These are phyloP conservation scores for Fusarium algeriense DNA, from an alignment of 2,329 filamentous ascomycete species.

Conservation along the genomic window DNA sequence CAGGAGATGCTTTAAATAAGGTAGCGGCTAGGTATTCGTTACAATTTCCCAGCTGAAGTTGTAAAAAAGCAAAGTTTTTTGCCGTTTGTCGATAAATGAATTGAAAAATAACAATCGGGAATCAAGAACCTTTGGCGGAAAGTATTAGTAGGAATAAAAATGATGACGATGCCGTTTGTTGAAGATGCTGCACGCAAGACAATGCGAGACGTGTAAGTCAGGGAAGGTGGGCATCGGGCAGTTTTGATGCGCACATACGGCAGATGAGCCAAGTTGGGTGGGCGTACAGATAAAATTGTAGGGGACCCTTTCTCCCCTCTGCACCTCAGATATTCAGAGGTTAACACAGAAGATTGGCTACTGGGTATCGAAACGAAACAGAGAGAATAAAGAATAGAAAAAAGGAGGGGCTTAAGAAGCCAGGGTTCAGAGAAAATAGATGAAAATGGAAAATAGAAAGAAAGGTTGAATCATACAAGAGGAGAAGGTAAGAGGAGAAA, in stretches of 20 bases:
- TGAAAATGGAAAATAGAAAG: conserved; percentile 30
- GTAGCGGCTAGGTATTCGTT: conserved; percentile 6
- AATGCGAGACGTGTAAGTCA: conserved; percentile 40
- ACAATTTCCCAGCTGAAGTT: conserved; percentile 34
- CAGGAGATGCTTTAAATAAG: conserved; percentile 10
- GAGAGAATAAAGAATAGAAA: conserved; percentile 10
- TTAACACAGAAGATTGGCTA: conserved; percentile 12
- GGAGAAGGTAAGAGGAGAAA: conserved; percentile 31
- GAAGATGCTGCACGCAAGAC: conserved; percentile 20
- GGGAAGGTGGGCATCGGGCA: conserved; percentile 40
- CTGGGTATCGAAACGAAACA: conserved; percentile 41
- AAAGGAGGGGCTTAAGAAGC: conserved; percentile 22
- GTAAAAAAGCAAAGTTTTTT: conserved; percentile 29
- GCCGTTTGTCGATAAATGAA: conserved; percentile 13
- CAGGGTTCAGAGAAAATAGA: conserved; percentile 25
- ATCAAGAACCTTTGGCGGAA: conserved; percentile 6
- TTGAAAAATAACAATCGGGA: neutral
- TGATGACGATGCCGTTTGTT: conserved; percentile 15
- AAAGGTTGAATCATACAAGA: conserved; percentile 31
- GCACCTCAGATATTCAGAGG: conserved; percentile 23
- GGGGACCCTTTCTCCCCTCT: conserved; percentile 39
- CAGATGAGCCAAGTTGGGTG: conserved; percentile 31
- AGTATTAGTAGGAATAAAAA: conserved; percentile 16
- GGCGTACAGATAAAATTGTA: conserved; percentile 41
- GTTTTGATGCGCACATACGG: conserved; percentile 38